Conservation (phyloP, 768 basidiomycete genomes). For the Leccinum variicolor region DNA sequence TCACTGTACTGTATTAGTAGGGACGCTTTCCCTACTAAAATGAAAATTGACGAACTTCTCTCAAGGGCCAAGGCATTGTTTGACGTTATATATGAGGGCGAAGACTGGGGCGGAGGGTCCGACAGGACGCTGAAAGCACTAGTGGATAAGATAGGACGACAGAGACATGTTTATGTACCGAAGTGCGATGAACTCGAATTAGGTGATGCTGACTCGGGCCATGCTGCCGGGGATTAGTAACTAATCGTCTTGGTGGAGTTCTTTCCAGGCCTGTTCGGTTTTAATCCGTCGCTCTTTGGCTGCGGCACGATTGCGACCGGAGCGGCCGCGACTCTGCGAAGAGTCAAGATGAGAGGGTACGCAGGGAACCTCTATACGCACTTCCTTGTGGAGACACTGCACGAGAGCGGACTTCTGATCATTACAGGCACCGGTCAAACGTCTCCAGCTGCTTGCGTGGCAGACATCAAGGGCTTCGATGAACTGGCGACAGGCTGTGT, state of each 20-base stretch:
- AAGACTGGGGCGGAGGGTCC: neutral
- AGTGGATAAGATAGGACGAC: neutral
- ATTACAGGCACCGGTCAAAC: conserved; percentile 70
- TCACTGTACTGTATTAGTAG: neutral
- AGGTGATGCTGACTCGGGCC: neutral
- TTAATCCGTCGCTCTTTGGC: conserved; percentile 57
- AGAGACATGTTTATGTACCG: neutral
- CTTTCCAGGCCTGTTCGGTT: conserved; percentile 57
- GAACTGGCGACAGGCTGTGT: conserved; percentile 68
- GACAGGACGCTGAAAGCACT: neutral
- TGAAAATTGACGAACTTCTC: neutral
- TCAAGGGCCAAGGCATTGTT: conserved; percentile 1
- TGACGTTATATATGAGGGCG: neutral
- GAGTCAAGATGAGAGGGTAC: neutral
- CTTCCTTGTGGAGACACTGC: conserved; percentile 69
- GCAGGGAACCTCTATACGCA: conserved; percentile 28
- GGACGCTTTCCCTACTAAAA: neutral
- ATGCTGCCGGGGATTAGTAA: neutral
- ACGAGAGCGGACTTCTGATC: conserved; percentile 64
- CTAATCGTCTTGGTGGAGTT: conserved; percentile 51
- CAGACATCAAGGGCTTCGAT: conserved; percentile 74
- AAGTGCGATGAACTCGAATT: neutral
- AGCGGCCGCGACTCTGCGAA: conserved; percentile 57
- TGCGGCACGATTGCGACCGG: conserved; percentile 53
- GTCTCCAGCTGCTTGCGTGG: conserved; percentile 60